Evolutionary conservation across 2,329 filamentous ascomycete genomes (phyloP).

Genomic region (Sclerotiophoma versabilis): DNA sequence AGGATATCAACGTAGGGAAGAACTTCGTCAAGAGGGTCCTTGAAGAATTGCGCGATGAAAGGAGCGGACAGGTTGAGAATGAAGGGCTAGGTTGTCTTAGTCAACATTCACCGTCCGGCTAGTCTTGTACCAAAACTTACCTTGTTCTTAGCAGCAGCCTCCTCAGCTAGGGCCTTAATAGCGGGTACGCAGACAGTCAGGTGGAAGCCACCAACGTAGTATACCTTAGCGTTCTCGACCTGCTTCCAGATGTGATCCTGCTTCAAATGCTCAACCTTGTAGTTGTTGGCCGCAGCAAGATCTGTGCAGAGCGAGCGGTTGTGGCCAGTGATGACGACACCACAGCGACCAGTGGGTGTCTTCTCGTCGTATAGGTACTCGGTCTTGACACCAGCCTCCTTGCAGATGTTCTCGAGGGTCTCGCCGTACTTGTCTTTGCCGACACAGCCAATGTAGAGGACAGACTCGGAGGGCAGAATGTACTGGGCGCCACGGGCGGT

Average conservation of each 20-base stretch:
- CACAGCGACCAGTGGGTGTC: conserved; percentile 89
- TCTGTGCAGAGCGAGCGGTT: conserved; percentile 95
- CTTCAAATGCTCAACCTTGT: conserved; percentile 93
- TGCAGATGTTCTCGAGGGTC: conserved; percentile 84
- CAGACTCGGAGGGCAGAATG: conserved; percentile 86
- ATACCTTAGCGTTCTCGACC: conserved; percentile 85
- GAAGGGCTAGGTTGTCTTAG: conserved; percentile 63
- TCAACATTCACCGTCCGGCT: background rate
- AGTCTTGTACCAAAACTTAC: conserved; percentile 47
- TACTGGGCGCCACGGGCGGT: conserved; percentile 95
- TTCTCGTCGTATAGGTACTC: conserved; percentile 92
- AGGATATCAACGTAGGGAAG: conserved; percentile 94
- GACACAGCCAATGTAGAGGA: conserved; percentile 92
- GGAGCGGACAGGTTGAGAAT: conserved; percentile 91
- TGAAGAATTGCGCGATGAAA: conserved; percentile 98
- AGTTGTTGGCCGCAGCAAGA: conserved; percentile 94
- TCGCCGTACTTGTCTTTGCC: conserved; percentile 96
- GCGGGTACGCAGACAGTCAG: conserved; percentile 94
- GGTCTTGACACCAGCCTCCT: conserved; percentile 85
- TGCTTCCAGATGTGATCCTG: conserved; percentile 89
- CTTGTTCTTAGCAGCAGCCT: conserved; percentile 91
- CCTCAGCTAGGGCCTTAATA: conserved; percentile 86
- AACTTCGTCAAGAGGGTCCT: conserved; percentile 86
- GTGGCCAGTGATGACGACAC: conserved; percentile 95
- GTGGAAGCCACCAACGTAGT: conserved; percentile 96